Base-by-base conservation (phyloP, 2,329 filamentous ascomycete genomes). In the Xylariales sp. region DNA sequence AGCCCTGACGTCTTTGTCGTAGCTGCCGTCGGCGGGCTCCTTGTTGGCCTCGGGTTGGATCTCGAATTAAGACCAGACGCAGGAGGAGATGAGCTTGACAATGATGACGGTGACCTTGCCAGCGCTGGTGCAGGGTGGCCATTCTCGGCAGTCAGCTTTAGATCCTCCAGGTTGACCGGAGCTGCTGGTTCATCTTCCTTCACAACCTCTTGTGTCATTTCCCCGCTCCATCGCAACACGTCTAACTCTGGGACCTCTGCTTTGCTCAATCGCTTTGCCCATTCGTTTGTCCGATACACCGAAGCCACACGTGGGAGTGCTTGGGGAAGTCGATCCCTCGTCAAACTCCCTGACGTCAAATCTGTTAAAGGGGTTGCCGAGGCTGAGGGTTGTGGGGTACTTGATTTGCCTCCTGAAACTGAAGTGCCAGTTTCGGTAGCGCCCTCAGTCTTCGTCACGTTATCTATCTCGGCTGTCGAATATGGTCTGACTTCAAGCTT, bases 221-320 rank as follows among this genome's bases (percentile, higher is more conserved):
- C 45, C 51, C 72, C 60, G 47, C 73, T 56, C 4, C 78, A 56
- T 18, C 75, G 69, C 10, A 86, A 60, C 2, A 80, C 74, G 6
- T 88, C 82, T 1, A 75, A 62, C 35, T 81, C 76, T 1, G 88
- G 88, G 4, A 69, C 66, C 12, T 96, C 90, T 5, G 91, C 89
- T 31, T 76, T 69, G 48, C 82, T 80, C 9, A 95, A 71, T 60
- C 95, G 88, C 60, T 95, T 96, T 0, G 89, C 88, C 91, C 91
- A 97, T 64, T 97, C 91, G 50, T 95, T 95, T 2, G 89, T 96
- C 43, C 91, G 80, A 57, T 93, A 95, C 0, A 85, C 86, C 59
- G 88, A 70, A 2, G 89, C 84, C 7, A 95, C 77, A 46, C 79
- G 83, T 1, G 89, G 93, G 24, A 89, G 63, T 10, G 80, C 78